phyloP scores from a whole-genome alignment of 2,329 filamentous ascomycete genomes.

The Tolypocladium ophioglossoides region DNA sequence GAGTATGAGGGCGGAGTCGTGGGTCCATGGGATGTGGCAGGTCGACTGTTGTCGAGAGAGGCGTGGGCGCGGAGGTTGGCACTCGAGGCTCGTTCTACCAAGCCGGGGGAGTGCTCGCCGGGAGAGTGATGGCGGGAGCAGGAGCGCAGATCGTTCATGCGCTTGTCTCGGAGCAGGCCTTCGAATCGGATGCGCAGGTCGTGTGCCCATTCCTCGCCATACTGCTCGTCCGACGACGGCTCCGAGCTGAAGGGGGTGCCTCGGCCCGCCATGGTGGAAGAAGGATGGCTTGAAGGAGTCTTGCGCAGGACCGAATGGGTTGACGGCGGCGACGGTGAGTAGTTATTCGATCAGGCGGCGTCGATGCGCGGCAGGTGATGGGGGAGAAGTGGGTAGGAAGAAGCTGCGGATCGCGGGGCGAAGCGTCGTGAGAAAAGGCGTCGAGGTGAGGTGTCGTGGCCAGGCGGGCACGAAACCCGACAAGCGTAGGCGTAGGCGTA shows the following conservation, averaged over 20 bases:
- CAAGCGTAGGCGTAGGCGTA: conserved; percentile 1
- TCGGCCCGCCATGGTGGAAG: conserved; percentile 26
- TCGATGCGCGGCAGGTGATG: background rate
- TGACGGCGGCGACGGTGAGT: background rate
- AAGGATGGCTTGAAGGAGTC: background rate
- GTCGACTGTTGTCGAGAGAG: conserved; percentile 28
- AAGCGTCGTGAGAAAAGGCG: background rate
- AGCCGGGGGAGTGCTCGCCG: conserved; percentile 45
- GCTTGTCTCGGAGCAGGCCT: conserved; percentile 73
- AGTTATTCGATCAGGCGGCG: background rate
- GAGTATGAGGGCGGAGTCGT: conserved; percentile 36
- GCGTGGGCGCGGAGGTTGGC: conserved; percentile 32
- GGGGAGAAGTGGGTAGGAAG: background rate
- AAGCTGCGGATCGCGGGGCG: background rate
- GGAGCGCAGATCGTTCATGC: conserved; percentile 64
- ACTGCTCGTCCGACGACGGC: conserved; percentile 24
- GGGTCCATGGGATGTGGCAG: conserved; percentile 35
- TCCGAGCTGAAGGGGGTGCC: conserved; percentile 20
- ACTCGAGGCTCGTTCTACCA: conserved; percentile 38
- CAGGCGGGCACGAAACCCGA: background rate
- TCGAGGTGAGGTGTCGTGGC: background rate
- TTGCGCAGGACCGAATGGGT: background rate
- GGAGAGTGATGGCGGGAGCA: conserved; percentile 48
- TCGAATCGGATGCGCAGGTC: conserved; percentile 79
- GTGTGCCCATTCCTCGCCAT: conserved; percentile 65